These are phyloP conservation scores for Heritiera fomes DNA, from an alignment of 345 rosid genomes.

Conservation along the genomic window DNA sequence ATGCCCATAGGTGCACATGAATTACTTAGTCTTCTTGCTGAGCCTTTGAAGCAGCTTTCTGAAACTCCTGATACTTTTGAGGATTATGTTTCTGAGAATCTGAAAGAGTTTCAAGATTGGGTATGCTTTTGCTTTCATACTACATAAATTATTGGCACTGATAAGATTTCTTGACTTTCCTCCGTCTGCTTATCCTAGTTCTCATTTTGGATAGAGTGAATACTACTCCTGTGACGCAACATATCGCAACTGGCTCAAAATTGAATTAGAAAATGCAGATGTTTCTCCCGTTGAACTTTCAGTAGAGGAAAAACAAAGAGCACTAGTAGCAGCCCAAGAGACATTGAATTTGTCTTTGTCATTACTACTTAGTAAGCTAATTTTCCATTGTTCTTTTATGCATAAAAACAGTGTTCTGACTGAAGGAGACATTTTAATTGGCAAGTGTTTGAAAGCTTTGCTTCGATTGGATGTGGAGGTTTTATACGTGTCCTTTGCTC, in stretches of 20 bases:
- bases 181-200: background rate
- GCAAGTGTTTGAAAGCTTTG: background rate
- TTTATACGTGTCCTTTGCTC: background rate
- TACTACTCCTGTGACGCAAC: slow-evolving; percentile 97
- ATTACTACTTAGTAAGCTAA: slow-evolving; percentile 66
- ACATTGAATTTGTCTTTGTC: slow-evolving; percentile 60
- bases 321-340: slow-evolving; percentile 64
- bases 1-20: slow-evolving; percentile 96
- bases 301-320: slow-evolving; percentile 70
- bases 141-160: slow-evolving; percentile 7
- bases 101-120: slow-evolving; percentile 95
- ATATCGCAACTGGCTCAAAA: slow-evolving; percentile 92
- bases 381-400: slow-evolving; percentile 4
- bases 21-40: slow-evolving; percentile 92
- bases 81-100: slow-evolving; percentile 68
- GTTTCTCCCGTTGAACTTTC: slow-evolving; percentile 66
- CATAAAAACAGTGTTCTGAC: background rate
- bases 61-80: slow-evolving; percentile 59
- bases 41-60: slow-evolving; percentile 93
- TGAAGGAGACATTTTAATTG: slow-evolving; percentile 9
- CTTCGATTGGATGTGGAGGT: background rate
- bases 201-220: slow-evolving; percentile 56
- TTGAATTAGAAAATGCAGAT: slow-evolving; percentile 75
- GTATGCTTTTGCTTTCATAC: slow-evolving; percentile 45
- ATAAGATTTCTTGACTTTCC: slow-evolving; percentile 12